Evolutionary conservation across 2,329 filamentous ascomycete genomes (phyloP), one percentile per base, ranked within the genome.

Genomic region (Tolypocladium ophioglossoides): DNA sequence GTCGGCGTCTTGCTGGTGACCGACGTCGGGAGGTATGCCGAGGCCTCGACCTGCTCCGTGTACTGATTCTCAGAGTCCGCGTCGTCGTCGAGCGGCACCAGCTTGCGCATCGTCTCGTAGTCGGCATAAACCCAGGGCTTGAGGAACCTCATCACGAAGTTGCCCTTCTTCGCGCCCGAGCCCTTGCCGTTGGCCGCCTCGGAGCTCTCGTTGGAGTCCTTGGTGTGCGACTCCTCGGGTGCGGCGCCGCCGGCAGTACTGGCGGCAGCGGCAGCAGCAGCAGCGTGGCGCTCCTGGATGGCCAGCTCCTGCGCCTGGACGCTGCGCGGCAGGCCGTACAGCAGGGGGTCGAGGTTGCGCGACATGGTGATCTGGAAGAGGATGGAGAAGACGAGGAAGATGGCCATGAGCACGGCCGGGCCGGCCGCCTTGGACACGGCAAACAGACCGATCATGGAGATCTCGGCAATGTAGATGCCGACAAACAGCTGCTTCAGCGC

Each of bases 401-500:
- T 71, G 54, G 86, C 79, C 79, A 91, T 90, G 39, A 95, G 72
- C 34, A 89, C 75, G 55, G 92, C 71, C 1, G 89, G 90, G 1
- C 87, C 87, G 14, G 84, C 65, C 1, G 82, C 80, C 52, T 75
- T 72, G 72, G 81, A 80, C 54, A 92, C 82, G 46, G 81, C 82
- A 65, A 95, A 94, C 39, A 96, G 78, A 52, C 90, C 90, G 58
- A 95, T 82, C 62, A 96, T 74, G 68, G 87, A 91, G 54, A 91
- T 72, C 62, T 92, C 84, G 1, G 85, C 82, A 16, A 96, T 74
- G 69, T 96, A 96, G 50, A 94, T 77, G 52, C 91, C 90, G 2
- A 85, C 82, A 46, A 92, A 82, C 35, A 94, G 79, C 57, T 97
- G 91, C 74, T 96, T 89, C 46, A 97, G 78, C 6, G 89, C 91